Conservation (phyloP, 345 rosid genomes). For the Nephelium lappaceum region DNA sequence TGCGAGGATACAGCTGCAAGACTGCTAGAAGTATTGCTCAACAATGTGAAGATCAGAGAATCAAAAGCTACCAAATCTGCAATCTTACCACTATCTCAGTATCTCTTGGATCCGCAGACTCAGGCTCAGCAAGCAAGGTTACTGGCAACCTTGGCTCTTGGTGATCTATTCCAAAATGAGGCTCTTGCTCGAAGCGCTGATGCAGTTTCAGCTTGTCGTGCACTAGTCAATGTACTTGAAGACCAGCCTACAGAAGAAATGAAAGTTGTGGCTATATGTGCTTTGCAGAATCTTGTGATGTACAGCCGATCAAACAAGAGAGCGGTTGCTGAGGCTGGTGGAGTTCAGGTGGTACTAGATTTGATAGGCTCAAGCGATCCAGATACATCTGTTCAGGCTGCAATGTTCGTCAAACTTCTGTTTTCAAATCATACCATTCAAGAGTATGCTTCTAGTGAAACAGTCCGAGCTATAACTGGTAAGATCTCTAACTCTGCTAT, state of each 20-base stretch:
- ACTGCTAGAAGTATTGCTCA: constrained; percentile 87
- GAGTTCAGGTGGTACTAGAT: constrained; percentile 96
- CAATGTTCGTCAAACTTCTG: constrained; percentile 91
- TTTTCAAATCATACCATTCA: constrained; percentile 98
- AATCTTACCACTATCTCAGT: constrained; percentile 87
- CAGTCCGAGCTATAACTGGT: constrained; percentile 99
- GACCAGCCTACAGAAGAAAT: constrained; percentile 99
- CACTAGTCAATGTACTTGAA: constrained; percentile 94
- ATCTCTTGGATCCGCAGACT: constrained; percentile 98
- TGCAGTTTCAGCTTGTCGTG: constrained; percentile 96
- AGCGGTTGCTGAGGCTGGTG: constrained; percentile 99
- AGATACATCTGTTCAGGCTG: constrained; percentile 97
- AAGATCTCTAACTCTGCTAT: constrained; percentile 24
- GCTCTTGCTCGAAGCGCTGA: constrained; percentile 94
- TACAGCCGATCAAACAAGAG: constrained; percentile 94
- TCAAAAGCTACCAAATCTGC: constrained; percentile 91
- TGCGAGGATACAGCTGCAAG: constrained; percentile 98
- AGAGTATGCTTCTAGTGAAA: constrained; percentile 98
- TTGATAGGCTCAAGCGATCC: constrained; percentile 93
- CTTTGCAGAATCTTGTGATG: constrained; percentile 97
- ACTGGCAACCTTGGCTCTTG: constrained; percentile 92
- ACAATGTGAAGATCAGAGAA: constrained; percentile 95
- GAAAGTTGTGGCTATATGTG: constrained; percentile 99
- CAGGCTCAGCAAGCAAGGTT: constrained; percentile 96
- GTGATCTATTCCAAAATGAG: constrained; percentile 96